Base-by-base conservation (phyloP, 441 rosid species). In the Flueggea neowawraea region DNA sequence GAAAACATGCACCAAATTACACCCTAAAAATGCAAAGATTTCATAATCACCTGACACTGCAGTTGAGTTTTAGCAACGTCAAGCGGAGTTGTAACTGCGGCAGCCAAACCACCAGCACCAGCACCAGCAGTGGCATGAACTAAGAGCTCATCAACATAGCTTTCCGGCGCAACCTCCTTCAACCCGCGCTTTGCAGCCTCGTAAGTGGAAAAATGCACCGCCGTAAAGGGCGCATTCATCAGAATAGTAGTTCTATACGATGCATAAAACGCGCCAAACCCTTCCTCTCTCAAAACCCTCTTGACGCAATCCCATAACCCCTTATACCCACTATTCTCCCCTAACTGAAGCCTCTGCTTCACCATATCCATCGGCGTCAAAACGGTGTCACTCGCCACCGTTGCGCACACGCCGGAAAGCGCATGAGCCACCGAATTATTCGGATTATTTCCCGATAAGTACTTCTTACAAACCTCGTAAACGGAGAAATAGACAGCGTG, bases 341-440 rank as follows among this genome's bases (percentile, higher is more conserved):
- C 95, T 67, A 92, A 67, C 65, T 90, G 98, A 55, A 92, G 57
- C 75, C 98, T 84, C 78, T 88, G 96, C 74, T 92, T 92, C 68
- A 92, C 98, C 97, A 83, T 80, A 69, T 92, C 98, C 98, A 90
- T 90, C 0, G 98, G 96, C 5, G 97, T 92, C 10, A 88, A 82
- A 57, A 90, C 94, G 2, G 97, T 90, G 16, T 90, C 97, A 72
- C 98, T 90, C 2, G 88, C 81, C 5, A 92, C 75, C 5, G 97
- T 90, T 17, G 95, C 84, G 56, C 77, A 86, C 5, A 90, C 84
- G 5, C 98, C 97, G 0, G 98, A 88, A 11, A 78, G 22, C 1
- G 98, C 97, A 59, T 92, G 97, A 0, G 91, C 98, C 12, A 68
- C 76, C 12, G 94, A 59, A 70, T 81, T 86, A 54, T 80, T 75